Evolutionary conservation across 2,329 filamentous ascomycete genomes (phyloP), one percentile per base, ranked within the genome.

Genomic region (Geosmithia flava): DNA sequence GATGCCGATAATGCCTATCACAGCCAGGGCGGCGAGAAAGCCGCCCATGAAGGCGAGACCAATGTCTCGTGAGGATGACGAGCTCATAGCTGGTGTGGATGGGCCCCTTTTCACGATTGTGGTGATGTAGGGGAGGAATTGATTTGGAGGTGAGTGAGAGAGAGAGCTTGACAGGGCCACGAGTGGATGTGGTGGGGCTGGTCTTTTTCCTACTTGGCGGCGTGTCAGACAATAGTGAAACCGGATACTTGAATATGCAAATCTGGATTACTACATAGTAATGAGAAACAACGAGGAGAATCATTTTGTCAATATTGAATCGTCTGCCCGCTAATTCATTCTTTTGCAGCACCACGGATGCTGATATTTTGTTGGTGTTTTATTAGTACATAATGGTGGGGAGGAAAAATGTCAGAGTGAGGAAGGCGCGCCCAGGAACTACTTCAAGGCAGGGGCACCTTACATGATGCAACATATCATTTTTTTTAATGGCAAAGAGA

Each of bases 11-110:
- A 57, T 20, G 1, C 45, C 48, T 2, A 53, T 49, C 2, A 60
- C 20, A 2, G 51, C 27, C 3, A 60, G 1, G 1, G 56, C 48
- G 3, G 53, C 51, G 7, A 53, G n/a, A 1, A 56, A 53, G 2
- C 63, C 62, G 13, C 53, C 55, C 1, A 59, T 41, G 23, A 64
- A 55, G 20, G 61, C 61, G 1, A 60, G 47, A 17, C 52, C 54
- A 29, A 64, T 62, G 37, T 58, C 58, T 3, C 53, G 30, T 13
- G 51, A 47, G 13, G 23, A 46, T 33, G 45, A 47, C 13, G 23
- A 42, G 10, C 16, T 30, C 40, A 40, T 44, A 15, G 27, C 41
- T 42, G 4, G 23, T 20, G 20, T 17, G 19, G 17, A 29, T 13
- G 39, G 8, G 23, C 23, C 23, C 23, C 23, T 27, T 4, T 27